Evolutionary conservation across 768 basidiomycete species (phyloP), one percentile per base, ranked within the genome.

Genomic region (Kwoniella newhampshirensis): DNA sequence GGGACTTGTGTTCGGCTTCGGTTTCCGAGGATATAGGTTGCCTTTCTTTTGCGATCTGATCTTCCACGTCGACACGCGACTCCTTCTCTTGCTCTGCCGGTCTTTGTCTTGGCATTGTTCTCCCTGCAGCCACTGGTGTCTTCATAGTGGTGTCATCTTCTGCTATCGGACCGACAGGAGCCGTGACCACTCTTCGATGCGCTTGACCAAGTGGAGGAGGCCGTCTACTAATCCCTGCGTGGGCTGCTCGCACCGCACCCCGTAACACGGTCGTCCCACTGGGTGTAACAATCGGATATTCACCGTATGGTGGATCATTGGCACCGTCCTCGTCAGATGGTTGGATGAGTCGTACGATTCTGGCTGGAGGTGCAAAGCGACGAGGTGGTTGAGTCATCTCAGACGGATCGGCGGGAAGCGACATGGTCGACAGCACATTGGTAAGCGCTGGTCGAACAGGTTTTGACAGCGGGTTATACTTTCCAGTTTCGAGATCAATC

Each of bases 141-240:
- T 55, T 55, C 1, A n/a, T 32, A 25, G 42, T 27, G 9, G 25
- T 37, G 13, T 30, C 35, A 15, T 55, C 53, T 27, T 54, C 54
- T 18, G 20, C 28, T 11, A 45, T 15, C 12, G 37, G 43, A 15
- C n/a, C 32, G n/a, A n/a, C 36, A 6, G 69, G 66, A 35, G 65
- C 67, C 37, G 63, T 67, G 26, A 66, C 62, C 8, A 67, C 63
- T 36, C 70, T 35, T 32, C 67, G 32, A 30, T 66, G 64, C 21
- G 70, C 66, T 37, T 67, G 65, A 37, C 70, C 70, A 17, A 72
- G 42, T 17, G 47, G 39, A n/a, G 56, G 42, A 25, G 42, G 43
- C n/a, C 63, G 50, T 32, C 55, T 58, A 3, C 48, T 42, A 9
- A 56, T 27, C n/a, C 42, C 57, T 4, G 28, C 42, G 7, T 36